Conservation (phyloP, 352 stramenopile species). For the Phytophthora ramorum region DNA sequence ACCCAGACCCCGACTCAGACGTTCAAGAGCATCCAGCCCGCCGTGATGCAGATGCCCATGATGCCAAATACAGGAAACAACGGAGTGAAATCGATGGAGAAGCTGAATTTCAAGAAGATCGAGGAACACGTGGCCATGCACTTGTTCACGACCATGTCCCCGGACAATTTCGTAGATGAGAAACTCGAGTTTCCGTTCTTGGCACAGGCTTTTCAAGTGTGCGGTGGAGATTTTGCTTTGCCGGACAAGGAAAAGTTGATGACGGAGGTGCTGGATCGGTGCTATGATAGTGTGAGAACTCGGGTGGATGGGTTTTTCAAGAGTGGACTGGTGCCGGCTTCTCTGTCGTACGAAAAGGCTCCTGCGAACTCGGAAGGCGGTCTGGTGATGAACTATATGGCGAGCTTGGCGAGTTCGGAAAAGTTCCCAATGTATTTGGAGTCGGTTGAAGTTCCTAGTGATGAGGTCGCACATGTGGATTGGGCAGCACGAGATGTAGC, state of each 20-base stretch:
- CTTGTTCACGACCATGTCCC: slow-evolving; percentile 34
- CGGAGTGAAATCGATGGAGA: background rate
- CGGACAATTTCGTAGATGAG: slow-evolving; percentile 23
- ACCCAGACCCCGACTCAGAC: slow-evolving; percentile 12
- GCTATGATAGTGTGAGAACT: slow-evolving; percentile 30
- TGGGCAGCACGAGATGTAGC: slow-evolving; percentile 30
- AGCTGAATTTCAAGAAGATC: slow-evolving; percentile 17
- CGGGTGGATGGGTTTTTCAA: slow-evolving; percentile 35
- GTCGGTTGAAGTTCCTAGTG: slow-evolving; percentile 24
- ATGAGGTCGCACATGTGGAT: slow-evolving; percentile 15
- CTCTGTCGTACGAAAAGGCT: slow-evolving; percentile 28
- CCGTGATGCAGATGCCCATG: slow-evolving; percentile 1
- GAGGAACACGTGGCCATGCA: slow-evolving; percentile 46
- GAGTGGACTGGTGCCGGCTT: slow-evolving; percentile 31
- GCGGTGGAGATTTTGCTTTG: background rate
- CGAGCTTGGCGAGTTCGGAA: slow-evolving; percentile 21
- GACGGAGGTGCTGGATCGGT: slow-evolving; percentile 42
- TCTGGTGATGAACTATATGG: slow-evolving; percentile 35
- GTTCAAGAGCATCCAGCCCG: slow-evolving; percentile 30
- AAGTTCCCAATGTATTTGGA: slow-evolving; percentile 40
- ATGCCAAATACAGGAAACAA: slow-evolving; percentile 2
- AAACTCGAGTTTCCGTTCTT: slow-evolving; percentile 23
- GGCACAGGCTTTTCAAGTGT: slow-evolving; percentile 16
- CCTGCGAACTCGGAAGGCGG: slow-evolving; percentile 5
- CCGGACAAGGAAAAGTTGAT: slow-evolving; percentile 32